These are phyloP conservation scores for Huntiella moniliformis DNA, from an alignment of 2,329 filamentous ascomycete genomes.

Conservation along the genomic window DNA sequence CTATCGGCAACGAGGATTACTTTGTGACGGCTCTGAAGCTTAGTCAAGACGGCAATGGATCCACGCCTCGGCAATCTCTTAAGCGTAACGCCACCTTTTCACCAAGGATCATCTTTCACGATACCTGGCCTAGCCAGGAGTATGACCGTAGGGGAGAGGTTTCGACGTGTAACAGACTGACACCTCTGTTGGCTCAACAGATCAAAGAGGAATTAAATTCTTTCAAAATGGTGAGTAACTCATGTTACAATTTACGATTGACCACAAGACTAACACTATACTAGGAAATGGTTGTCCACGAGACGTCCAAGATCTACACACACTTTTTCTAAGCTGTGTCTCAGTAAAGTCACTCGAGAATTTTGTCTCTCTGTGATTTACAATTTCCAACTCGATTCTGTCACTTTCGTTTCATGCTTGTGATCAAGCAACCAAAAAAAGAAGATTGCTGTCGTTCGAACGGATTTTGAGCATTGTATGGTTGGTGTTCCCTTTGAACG, in stretches of 20 bases:
- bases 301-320: slow-evolving; percentile 96
- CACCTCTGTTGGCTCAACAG: slow-evolving; percentile 91
- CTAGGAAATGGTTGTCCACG: slow-evolving; percentile 99
- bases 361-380: no score
- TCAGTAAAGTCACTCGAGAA: no score
- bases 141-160: slow-evolving; percentile 93
- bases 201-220: slow-evolving; percentile 99
- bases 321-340: slow-evolving; percentile 76
- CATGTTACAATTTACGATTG: background rate
- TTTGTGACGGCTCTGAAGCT: slow-evolving; percentile 64
- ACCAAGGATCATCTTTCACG: slow-evolving; percentile 81
- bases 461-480: no score
- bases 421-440: no score
- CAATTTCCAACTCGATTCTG: no score
- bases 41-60: slow-evolving; percentile 60
- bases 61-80: slow-evolving; percentile 51
- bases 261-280: background rate
- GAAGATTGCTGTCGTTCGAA: no score
- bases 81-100: slow-evolving; percentile 62
- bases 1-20: slow-evolving; percentile 72
- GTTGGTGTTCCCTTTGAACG: no score
- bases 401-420: no score
- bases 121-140: slow-evolving; percentile 88
- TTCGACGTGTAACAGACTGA: slow-evolving; percentile 92
- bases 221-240: slow-evolving; percentile 92